A percentile compares a stretch with the other conserved stretches of the same genome.
These are phyloP conservation scores for Setaria viridis DNA, from an alignment of 202 grass and related monocot genomes.

Conservation along the genomic window DNA sequence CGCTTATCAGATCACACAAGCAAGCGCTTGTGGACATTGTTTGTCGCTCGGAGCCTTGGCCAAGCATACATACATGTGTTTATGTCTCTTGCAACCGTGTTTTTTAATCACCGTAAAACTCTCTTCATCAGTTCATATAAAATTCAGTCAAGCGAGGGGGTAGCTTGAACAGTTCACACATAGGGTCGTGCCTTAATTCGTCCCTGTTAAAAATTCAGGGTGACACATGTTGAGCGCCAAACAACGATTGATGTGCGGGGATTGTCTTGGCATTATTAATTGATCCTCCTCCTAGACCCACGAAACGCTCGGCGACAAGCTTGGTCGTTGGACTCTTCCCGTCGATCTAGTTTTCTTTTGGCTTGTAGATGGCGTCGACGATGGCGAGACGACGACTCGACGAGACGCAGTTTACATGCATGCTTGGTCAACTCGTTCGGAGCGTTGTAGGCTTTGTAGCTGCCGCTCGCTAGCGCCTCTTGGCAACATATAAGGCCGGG, in stretches of 20 bases:
- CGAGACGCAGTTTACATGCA: background rate
- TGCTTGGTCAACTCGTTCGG: slow-evolving; percentile 33
- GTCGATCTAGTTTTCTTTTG: background rate
- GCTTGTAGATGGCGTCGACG: background rate
- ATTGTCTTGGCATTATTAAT: background rate
- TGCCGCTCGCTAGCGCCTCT: background rate
- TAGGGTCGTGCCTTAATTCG: background rate
- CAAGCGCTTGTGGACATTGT: background rate
- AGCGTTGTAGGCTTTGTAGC: no score
- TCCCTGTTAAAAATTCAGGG: background rate
- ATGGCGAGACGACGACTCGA: background rate
- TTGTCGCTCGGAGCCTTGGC: slow-evolving; percentile 19
- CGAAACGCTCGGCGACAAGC: slow-evolving; percentile 6
- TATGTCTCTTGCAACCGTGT: background rate
- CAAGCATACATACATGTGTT: background rate
- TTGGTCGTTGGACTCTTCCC: slow-evolving; percentile 31
- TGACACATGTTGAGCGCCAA: background rate
- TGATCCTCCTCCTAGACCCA: background rate
- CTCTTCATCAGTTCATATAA: background rate
- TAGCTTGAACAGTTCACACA: background rate
- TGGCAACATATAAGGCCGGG: slow-evolving; percentile 17
- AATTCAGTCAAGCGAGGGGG: background rate
- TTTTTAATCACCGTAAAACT: background rate
- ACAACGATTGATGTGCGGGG: background rate
- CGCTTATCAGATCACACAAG: background rate